Conservation (phyloP, 2,329 filamentous ascomycete species). For the Dothideomycetes sp. region DNA sequence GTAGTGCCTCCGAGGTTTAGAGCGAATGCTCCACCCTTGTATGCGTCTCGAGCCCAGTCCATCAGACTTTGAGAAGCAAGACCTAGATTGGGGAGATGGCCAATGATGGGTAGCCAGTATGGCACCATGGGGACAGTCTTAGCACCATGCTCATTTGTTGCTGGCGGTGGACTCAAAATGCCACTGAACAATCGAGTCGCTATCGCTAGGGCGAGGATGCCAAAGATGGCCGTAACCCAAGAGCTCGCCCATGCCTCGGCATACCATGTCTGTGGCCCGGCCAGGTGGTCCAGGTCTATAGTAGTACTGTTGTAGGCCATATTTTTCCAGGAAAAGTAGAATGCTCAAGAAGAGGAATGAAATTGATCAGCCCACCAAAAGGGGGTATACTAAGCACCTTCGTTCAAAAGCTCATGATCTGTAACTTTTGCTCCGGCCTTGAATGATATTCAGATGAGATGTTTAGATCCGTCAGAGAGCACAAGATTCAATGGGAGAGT, state of each 20-base stretch:
- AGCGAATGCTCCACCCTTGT: constrained; percentile 32
- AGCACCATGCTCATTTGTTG: constrained; percentile 11
- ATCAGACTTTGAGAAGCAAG: constrained; percentile 35
- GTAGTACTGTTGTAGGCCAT: too few species aligned
- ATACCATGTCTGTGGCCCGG: too few species aligned
- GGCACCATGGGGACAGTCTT: constrained; percentile 37
- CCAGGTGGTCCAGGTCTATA: too few species aligned
- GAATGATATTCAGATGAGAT: too few species aligned
- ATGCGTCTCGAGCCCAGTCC: constrained; percentile 26
- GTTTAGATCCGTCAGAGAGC: too few species aligned
- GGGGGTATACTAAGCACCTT: too few species aligned
- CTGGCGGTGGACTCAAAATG: constrained; percentile 1
- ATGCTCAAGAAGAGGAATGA: too few species aligned
- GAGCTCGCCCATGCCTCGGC: not conserved
- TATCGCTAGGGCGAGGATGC: constrained; percentile 1
- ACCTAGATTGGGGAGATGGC: constrained; percentile 41
- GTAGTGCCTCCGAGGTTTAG: constrained; percentile 38
- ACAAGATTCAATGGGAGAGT: too few species aligned
- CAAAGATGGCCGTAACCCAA: not conserved
- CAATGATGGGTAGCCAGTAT: constrained; percentile 50
- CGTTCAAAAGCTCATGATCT: too few species aligned
- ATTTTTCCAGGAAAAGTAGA: too few species aligned
- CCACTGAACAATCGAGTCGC: constrained; percentile 10
- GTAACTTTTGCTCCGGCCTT: too few species aligned
- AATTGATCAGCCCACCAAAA: too few species aligned